Percentiles rank a stretch among this genome's conserved stretches.
Evolutionary conservation across 2,329 filamentous ascomycete species (phyloP).

Genomic region (Dryadomyces sulphureus): DNA sequence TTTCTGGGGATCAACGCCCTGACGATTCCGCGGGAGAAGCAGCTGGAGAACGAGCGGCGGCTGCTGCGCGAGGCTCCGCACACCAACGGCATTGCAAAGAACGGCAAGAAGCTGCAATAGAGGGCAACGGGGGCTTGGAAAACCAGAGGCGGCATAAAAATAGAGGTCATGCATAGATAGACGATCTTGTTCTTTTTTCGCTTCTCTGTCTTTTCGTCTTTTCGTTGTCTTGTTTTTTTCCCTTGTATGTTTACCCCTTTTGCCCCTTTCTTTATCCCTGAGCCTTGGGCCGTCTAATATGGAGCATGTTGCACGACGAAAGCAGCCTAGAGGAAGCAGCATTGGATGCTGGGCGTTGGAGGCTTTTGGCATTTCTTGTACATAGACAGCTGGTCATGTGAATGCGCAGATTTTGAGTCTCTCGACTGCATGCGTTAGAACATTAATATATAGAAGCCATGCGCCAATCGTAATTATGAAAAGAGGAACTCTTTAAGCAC

Average conservation of each 20-base stretch:
- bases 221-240: not conserved
- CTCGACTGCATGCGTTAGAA: not conserved
- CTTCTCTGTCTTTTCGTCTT: not conserved
- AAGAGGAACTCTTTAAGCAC: conserved; percentile 87
- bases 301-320: not conserved
- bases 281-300: not conserved
- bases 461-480: conserved; percentile 12
- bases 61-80: conserved; percentile 13
- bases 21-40: conserved; percentile 59
- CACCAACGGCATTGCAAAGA: conserved; percentile 14
- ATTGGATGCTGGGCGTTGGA: not conserved
- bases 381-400: not conserved
- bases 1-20: conserved; percentile 91
- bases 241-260: not conserved
- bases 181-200: not conserved
- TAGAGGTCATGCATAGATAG: not conserved
- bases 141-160: not conserved
- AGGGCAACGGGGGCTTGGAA: not conserved
- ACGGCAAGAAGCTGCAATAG: conserved; percentile 11
- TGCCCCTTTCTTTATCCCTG: not conserved
- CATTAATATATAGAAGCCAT: not conserved
- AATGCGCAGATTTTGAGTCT: not conserved
- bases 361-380: not conserved
- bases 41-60: conserved; percentile 36
- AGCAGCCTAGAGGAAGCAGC: not conserved